Evolutionary conservation across 73 alveolate genomes (phyloP).

Genomic region (Paramecium sexaurelia): DNA sequence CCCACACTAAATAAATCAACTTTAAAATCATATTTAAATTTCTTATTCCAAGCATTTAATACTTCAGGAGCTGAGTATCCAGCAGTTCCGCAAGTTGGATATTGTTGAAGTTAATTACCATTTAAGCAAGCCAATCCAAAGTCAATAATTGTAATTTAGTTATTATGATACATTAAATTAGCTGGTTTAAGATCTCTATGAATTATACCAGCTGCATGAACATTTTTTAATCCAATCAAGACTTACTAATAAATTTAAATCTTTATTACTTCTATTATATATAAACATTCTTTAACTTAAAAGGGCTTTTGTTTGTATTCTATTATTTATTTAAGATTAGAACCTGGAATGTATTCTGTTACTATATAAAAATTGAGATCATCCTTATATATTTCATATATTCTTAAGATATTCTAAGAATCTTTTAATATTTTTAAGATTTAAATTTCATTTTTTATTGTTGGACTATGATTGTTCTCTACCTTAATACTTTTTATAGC

Average conservation of each 20-base stretch:
- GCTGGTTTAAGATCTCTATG: constrained; percentile 83
- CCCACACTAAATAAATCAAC: constrained; percentile 53
- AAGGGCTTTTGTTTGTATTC: neutral
- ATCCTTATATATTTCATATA: constrained; percentile 1
- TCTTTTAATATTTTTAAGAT: neutral
- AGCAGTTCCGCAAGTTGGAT: constrained; percentile 53
- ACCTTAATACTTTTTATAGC: neutral
- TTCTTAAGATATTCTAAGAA: neutral
- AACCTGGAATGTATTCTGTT: neutral
- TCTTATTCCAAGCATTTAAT: constrained; percentile 10
- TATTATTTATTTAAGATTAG: neutral
- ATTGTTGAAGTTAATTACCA: constrained; percentile 19
- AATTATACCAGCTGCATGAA: constrained; percentile 77
- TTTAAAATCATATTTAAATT: neutral
- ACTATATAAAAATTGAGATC: constrained; percentile 1
- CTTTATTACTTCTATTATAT: neutral
- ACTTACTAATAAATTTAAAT: constrained; percentile 67
- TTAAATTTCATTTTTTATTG: neutral
- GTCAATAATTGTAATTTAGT: constrained; percentile 79
- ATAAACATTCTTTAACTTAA: neutral
- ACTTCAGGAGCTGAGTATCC: constrained; percentile 56
- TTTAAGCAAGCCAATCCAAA: constrained; percentile 73
- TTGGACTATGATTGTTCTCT: neutral
- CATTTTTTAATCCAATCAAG: constrained; percentile 73
- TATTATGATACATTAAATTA: constrained; percentile 76